phyloP scores from a whole-genome alignment of 2,329 filamentous ascomycete genomes.

The Sarocladiaceae sp. region DNA sequence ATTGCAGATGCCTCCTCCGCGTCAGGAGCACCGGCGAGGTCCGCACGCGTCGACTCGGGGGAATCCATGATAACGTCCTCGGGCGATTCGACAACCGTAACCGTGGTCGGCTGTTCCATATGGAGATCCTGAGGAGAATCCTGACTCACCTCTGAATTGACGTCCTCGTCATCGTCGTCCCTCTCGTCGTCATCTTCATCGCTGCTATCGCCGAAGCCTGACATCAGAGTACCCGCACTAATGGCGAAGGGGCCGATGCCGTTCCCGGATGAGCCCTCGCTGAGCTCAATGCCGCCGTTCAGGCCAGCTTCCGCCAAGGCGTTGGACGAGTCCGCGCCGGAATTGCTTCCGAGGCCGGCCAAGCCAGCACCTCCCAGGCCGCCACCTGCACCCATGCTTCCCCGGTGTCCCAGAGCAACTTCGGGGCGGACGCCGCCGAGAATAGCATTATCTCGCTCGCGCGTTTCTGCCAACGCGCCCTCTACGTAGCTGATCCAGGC shows the following conservation, averaged over 20 bases:
- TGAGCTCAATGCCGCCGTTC: conserved; percentile 68
- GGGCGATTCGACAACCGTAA: conserved; percentile 19
- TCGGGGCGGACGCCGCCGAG: conserved; percentile 92
- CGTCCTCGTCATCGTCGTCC: conserved; percentile 77
- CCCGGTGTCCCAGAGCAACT: conserved; percentile 76
- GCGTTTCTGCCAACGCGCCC: conserved; percentile 84
- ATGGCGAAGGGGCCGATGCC: conserved; percentile 70
- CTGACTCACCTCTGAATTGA: conserved; percentile 60
- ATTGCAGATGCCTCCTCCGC: not conserved
- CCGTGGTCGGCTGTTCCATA: conserved; percentile 4
- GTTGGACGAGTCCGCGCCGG: conserved; percentile 46
- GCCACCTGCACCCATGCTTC: conserved; percentile 45
- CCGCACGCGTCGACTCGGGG: conserved; percentile 21
- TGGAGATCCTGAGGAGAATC: conserved; percentile 20
- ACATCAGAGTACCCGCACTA: conserved; percentile 71
- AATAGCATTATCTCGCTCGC: conserved; percentile 97
- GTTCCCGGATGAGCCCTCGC: conserved; percentile 56
- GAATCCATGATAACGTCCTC: conserved; percentile 28
- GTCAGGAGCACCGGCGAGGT: not conserved
- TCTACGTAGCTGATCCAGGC: conserved; percentile 96
- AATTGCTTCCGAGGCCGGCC: conserved; percentile 35
- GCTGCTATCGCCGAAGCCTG: conserved; percentile 90
- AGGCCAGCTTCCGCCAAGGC: conserved; percentile 78
- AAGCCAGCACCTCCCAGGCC: conserved; percentile 46
- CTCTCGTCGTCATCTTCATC: conserved; percentile 96